phyloP scores from a whole-genome alignment of 2,329 filamentous ascomycete species.

The Diaporthe destruens region DNA sequence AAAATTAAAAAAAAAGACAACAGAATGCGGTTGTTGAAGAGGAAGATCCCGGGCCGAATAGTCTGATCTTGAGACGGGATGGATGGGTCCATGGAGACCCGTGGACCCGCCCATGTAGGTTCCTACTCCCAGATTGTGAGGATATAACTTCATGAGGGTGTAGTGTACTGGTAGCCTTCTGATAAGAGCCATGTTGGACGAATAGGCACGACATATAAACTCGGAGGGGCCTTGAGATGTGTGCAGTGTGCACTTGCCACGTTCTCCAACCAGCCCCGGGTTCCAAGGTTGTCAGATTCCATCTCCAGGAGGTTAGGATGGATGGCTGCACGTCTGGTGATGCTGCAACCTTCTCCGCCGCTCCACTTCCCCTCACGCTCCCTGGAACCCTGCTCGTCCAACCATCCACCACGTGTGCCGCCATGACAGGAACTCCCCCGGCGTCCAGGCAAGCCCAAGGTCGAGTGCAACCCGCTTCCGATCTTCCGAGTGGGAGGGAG shows the following conservation, averaged over 20 bases:
- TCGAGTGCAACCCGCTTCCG: slow-evolving; percentile 30
- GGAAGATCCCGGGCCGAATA: background rate
- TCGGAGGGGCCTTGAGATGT: no score
- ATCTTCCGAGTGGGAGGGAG: slow-evolving; percentile 15
- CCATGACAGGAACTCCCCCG: slow-evolving; percentile 17
- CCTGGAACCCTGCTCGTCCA: slow-evolving; percentile 31
- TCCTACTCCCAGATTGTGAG: no score
- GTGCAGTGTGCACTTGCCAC: no score
- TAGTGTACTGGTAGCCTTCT: no score
- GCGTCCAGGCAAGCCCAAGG: background rate
- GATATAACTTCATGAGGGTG: no score
- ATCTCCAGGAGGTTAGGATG: background rate
- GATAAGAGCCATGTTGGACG: no score
- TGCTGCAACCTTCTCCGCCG: slow-evolving; percentile 14
- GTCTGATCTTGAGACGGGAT: background rate
- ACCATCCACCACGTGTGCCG: slow-evolving; percentile 37
- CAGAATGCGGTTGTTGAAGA: background rate
- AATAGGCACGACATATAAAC: no score
- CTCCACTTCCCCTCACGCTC: slow-evolving; percentile 13
- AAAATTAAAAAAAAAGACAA: background rate
- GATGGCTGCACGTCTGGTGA: background rate
- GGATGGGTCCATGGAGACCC: no score
- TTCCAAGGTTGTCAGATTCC: background rate
- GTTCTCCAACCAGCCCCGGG: no score
- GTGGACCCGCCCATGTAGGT: no score